Conservation (phyloP, 2,329 filamentous ascomycete genomes). For the Paecilomyces fulvus region DNA sequence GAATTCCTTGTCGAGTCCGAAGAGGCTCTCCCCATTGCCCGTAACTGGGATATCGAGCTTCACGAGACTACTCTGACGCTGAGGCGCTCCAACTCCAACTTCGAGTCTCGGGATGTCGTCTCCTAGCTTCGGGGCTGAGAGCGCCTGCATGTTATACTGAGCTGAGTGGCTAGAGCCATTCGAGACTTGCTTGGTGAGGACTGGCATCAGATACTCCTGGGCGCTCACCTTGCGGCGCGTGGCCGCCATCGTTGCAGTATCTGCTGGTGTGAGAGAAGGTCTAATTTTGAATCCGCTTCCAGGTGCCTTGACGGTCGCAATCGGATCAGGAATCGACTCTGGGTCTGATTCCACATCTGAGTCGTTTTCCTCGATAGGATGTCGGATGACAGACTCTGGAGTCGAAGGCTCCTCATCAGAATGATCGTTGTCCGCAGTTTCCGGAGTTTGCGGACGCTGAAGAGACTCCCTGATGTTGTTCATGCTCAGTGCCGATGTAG, state of each 20-base stretch:
- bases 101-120: not conserved
- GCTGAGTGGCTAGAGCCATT: conserved; percentile 11
- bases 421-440: conserved; percentile 53
- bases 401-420: conserved; percentile 54
- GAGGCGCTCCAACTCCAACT: conserved; percentile 17
- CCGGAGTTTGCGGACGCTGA: conserved; percentile 31
- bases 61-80: conserved; percentile 65
- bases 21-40: conserved; percentile 55
- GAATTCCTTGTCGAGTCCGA: conserved; percentile 86
- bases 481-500: conserved; percentile 20
- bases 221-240: conserved; percentile 76
- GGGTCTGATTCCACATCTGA: conserved; percentile 24
- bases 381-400: conserved; percentile 83
- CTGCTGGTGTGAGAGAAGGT: conserved; percentile 77
- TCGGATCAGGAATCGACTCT: conserved; percentile 65
- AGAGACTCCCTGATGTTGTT: conserved; percentile 29
- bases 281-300: conserved; percentile 83
- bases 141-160: conserved; percentile 7
- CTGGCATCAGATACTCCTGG: conserved; percentile 45
- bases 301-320: conserved; percentile 82
- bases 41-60: conserved; percentile 76
- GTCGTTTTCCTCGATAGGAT: conserved; percentile 49
- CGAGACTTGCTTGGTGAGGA: conserved; percentile 14
- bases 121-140: not conserved
- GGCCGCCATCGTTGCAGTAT: conserved; percentile 76